phyloP scores from a whole-genome alignment of 805 yeast genomes.

The Metschnikowia amazonensis region DNA sequence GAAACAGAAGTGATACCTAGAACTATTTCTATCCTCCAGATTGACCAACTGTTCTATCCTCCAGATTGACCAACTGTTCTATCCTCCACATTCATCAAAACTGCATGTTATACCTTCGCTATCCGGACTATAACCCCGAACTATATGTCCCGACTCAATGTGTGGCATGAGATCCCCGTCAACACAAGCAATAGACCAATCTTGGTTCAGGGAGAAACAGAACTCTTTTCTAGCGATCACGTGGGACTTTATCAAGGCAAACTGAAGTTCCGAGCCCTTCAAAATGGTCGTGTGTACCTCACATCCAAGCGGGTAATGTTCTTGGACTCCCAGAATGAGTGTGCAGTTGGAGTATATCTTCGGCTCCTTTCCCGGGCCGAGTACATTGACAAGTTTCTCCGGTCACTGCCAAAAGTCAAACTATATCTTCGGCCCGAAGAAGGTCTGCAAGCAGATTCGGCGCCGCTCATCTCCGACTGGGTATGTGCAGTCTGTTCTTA shows the following conservation, averaged over 20 bases:
- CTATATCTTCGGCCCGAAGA: slow-evolving; percentile 19
- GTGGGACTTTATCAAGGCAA: slow-evolving; percentile 77
- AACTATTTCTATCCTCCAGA: too few relatives aligned
- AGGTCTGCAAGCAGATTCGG: not conserved
- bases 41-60: too few relatives aligned
- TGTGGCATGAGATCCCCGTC: slow-evolving; percentile 37
- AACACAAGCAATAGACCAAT: slow-evolving; percentile 41
- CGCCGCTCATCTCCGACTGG: slow-evolving; percentile 52
- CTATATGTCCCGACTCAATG: slow-evolving; percentile 16
- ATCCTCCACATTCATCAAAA: too few relatives aligned
- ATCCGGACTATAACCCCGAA: not conserved
- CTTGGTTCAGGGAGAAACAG: slow-evolving; percentile 30
- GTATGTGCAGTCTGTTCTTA: slow-evolving; percentile 86
- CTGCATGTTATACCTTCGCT: too few relatives aligned
- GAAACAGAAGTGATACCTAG: too few relatives aligned
- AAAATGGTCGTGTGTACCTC: slow-evolving; percentile 73
- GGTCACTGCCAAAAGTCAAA: slow-evolving; percentile 75
- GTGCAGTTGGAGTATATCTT: slow-evolving; percentile 48
- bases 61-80: too few relatives aligned
- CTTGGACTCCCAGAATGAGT: slow-evolving; percentile 51
- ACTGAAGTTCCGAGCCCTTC: slow-evolving; percentile 57
- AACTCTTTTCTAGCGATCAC: slow-evolving; percentile 31
- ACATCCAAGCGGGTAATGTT: slow-evolving; percentile 73
- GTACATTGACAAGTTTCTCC: slow-evolving; percentile 54
- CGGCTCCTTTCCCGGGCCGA: slow-evolving; percentile 39